Percentiles rank a stretch among this genome's conserved stretches.
These are phyloP conservation scores for Rhodotorula diobovata DNA, from an alignment of 768 basidiomycete species.

Conservation along the genomic window DNA sequence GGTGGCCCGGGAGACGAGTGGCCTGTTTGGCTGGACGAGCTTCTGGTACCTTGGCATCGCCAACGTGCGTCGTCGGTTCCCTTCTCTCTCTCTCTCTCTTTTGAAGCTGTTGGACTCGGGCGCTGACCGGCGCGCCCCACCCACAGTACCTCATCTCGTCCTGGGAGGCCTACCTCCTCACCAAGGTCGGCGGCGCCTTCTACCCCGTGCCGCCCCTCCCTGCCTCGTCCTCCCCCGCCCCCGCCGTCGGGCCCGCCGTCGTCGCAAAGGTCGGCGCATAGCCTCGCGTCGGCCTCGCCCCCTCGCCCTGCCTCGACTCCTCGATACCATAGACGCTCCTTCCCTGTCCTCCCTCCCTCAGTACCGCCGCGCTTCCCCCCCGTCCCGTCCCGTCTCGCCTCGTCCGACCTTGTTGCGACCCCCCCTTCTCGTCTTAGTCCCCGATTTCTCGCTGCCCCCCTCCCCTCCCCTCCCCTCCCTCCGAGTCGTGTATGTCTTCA, in stretches of 20 bases:
- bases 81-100: background rate
- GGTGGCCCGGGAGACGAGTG: slow-evolving; percentile 27
- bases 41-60: slow-evolving; percentile 23
- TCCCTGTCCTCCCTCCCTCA: no score
- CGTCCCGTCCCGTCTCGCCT: background rate
- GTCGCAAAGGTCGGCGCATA: slow-evolving; percentile 1
- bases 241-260: background rate
- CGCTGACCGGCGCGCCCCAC: background rate
- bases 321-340: no score
- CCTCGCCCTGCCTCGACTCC: background rate
- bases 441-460: no score
- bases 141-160: slow-evolving; percentile 29
- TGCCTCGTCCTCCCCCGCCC: background rate
- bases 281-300: background rate
- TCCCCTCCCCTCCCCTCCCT: no score
- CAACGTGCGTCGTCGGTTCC: slow-evolving; percentile 33
- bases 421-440: background rate
- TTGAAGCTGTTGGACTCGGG: background rate
- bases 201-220: slow-evolving; percentile 8
- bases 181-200: slow-evolving; percentile 22
- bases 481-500: no score
- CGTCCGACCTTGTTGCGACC: background rate
- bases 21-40: slow-evolving; percentile 22
- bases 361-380: no score
- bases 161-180: slow-evolving; percentile 32